These are phyloP conservation scores for Ettlia oleoabundans DNA, from an alignment of 139 green algal species.

Conservation along the genomic window DNA sequence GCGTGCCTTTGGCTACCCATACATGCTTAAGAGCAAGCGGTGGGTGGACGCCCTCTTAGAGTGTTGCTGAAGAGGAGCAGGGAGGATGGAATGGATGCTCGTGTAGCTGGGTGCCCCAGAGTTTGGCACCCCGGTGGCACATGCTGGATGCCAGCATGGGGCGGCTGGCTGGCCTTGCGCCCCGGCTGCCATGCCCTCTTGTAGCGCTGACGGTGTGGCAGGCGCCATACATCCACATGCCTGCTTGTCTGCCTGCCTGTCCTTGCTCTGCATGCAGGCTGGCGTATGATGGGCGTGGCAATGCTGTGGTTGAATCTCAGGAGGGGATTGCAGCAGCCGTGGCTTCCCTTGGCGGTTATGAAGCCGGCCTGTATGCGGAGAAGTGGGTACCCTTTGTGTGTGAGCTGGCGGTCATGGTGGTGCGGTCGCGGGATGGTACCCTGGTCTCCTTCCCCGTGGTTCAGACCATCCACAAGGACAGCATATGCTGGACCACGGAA, in stretches of 20 bases:
- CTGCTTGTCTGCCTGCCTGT: background rate
- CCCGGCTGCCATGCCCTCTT: no score
- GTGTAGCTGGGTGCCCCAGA: background rate
- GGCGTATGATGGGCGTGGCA: slow-evolving; percentile 68
- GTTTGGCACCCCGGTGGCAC: no score
- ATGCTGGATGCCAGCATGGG: no score
- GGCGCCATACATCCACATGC: background rate
- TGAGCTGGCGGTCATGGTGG: slow-evolving; percentile 84
- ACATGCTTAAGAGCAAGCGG: slow-evolving; percentile 96
- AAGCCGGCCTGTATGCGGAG: slow-evolving; percentile 92
- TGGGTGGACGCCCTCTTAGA: no score
- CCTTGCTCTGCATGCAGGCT: background rate
- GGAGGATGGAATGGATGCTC: background rate
- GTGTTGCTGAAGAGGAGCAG: background rate
- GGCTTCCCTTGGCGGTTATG: slow-evolving; percentile 75
- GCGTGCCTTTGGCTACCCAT: slow-evolving; percentile 83
- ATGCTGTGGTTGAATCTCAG: slow-evolving; percentile 75
- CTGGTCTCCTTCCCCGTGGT: slow-evolving; percentile 87
- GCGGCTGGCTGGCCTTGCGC: no score
- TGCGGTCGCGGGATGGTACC: slow-evolving; percentile 50
- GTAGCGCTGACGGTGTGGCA: background rate
- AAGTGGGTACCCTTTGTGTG: slow-evolving; percentile 92
- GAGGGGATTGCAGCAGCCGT: slow-evolving; percentile 71
- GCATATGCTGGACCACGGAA: slow-evolving; percentile 93
- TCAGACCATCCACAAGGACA: slow-evolving; percentile 95